These are phyloP conservation scores for Colletotrichum tamarilloi DNA, from an alignment of 2,329 filamentous ascomycete species.

Conservation along the genomic window DNA sequence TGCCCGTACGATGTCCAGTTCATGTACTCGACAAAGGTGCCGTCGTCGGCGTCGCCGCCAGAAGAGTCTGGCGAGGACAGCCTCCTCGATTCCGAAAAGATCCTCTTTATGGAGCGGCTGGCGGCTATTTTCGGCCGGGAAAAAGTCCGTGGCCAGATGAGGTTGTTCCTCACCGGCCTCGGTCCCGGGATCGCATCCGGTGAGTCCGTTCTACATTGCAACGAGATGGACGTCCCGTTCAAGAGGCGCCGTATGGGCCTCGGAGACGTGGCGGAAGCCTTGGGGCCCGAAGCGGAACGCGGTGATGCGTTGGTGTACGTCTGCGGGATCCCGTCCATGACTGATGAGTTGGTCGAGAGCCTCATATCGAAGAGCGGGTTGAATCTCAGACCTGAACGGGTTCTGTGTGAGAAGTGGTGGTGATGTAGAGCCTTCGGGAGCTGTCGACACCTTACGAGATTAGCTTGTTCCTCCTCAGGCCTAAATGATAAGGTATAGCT, in stretches of 20 bases:
- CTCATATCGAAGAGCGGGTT: slow-evolving; percentile 46
- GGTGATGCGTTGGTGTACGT: slow-evolving; percentile 68
- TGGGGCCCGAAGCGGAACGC: slow-evolving; percentile 47
- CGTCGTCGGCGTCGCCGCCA: slow-evolving; percentile 18
- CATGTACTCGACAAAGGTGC: slow-evolving; percentile 68
- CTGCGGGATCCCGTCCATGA: slow-evolving; percentile 77
- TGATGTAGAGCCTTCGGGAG: slow-evolving; percentile 30
- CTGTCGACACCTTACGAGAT: not conserved
- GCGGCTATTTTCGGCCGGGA: slow-evolving; percentile 50
- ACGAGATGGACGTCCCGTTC: slow-evolving; percentile 43
- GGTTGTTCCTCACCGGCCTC: slow-evolving; percentile 59
- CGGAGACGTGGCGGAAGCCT: slow-evolving; percentile 53
- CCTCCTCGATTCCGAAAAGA: slow-evolving; percentile 42
- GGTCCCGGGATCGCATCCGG: not conserved
- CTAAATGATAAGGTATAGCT: not conserved
- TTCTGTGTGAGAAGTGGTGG: slow-evolving; percentile 54
- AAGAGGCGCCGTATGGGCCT: slow-evolving; percentile 53
- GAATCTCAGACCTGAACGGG: slow-evolving; percentile 41
- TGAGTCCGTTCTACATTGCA: not conserved
- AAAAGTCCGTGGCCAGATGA: slow-evolving; percentile 52
- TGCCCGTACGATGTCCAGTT: slow-evolving; percentile 60
- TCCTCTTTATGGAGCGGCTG: slow-evolving; percentile 66
- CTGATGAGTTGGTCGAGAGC: slow-evolving; percentile 70
- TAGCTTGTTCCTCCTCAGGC: too few species aligned
- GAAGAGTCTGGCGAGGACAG: slow-evolving; percentile 10